Evolutionary conservation across 1,284 basidiomycete genomes (phyloP), one percentile per base, ranked within the genome.

Genomic region (Termitomyces sp.): DNA sequence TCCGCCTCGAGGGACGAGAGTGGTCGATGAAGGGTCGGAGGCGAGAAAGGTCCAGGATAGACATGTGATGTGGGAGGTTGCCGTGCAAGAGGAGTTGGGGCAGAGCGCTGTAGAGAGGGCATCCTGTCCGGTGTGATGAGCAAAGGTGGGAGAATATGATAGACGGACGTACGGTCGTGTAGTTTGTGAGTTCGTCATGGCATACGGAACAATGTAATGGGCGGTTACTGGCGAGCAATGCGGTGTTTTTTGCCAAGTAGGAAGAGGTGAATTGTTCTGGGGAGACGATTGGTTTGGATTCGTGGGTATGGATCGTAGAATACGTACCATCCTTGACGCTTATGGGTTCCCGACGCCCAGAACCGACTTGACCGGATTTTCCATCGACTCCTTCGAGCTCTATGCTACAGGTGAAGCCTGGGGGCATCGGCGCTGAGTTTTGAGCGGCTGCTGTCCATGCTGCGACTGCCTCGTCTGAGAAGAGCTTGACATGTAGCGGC

Each of bases 311-410:
- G 3, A 39, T n/a, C 8, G 21, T 39, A 2, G 28, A 49, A 5
- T 10, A 54, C 50, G 56, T 59, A 86, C 86, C 73, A 64, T 92
- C 90, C 33, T 78, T 79, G 9, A 89, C 80, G 55, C 80, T 76
- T 34, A 93, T 83, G 0, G 84, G 81, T 3, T 77, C 82, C 24
- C 59, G 64, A 40, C 83, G 73, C 19, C 80, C 80, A 9, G 78
- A 74, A 3, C 81, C 77, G 2, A 58, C 36, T 34, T 70, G 59
- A 1, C 80, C 78, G 43, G 79, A 80, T 53, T 80, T 79, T 0
- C 88, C 88, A 63, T 88, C 83, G 0, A 91, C 87, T 7, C 89
- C 89, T 64, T 90, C 86, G 1, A 85, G 66, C 66, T 90, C 87
- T 9, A 82, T 65, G 2, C 70, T 66, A 42, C 65, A 76, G 1